Evolutionary conservation across 2,329 filamentous ascomycete genomes (phyloP).

Genomic region (Claviceps sp.): DNA sequence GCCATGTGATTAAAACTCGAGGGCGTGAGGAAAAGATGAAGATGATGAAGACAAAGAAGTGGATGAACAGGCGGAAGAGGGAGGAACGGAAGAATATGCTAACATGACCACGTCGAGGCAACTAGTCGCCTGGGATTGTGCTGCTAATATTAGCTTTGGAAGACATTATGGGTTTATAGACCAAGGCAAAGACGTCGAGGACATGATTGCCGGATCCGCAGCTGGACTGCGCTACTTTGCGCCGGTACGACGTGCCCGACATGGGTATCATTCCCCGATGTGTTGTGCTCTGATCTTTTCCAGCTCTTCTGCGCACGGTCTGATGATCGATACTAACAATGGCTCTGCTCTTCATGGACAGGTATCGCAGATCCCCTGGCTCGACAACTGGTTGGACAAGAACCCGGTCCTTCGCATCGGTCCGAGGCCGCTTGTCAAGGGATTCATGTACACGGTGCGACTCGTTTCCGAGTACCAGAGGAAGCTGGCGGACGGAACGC

Average conservation of each 20-base stretch:
- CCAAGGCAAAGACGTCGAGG: slow-evolving; percentile 21
- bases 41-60: neutral
- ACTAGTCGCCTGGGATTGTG: slow-evolving; percentile 25
- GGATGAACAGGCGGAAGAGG: neutral
- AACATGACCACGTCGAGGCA: neutral
- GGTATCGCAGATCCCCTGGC: slow-evolving; percentile 11
- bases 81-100: neutral
- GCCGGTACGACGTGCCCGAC: slow-evolving; percentile 5
- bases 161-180: slow-evolving; percentile 28
- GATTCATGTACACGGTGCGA: slow-evolving; percentile 10
- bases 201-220: slow-evolving; percentile 19
- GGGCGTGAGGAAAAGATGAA: neutral
- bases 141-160: slow-evolving; percentile 26
- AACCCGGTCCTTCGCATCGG: slow-evolving; percentile 15
- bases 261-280: neutral
- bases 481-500: slow-evolving; percentile 6
- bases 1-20: neutral
- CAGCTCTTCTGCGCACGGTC: no score
- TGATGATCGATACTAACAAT: neutral
- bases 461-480: slow-evolving; percentile 10
- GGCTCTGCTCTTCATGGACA: slow-evolving; percentile 4
- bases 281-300: neutral
- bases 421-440: slow-evolving; percentile 10
- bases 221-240: slow-evolving; percentile 19
- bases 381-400: slow-evolving; percentile 17